Base-by-base conservation (phyloP, 768 basidiomycete genomes). In the Dioszegia hungarica region DNA sequence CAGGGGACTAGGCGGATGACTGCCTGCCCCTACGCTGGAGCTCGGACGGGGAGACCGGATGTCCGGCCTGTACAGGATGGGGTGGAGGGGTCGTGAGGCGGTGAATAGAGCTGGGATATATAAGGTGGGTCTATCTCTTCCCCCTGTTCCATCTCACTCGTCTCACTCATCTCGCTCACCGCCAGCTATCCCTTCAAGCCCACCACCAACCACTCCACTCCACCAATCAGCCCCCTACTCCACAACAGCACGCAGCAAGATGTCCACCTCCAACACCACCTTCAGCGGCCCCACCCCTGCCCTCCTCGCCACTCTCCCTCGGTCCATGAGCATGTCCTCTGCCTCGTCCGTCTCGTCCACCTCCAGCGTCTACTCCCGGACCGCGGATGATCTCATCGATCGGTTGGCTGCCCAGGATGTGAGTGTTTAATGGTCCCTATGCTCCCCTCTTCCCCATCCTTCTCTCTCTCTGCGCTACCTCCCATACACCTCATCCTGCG, bases 371-470 rank as follows among this genome's bases (percentile, higher is more conserved):
- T 66, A 61, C 38, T 65, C 63, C 12, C 47, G 66, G 20, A 34
- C 56, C 2, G 60, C 65, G 10, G 70, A 70, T 10, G 70, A 72
- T 43, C 52, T 72, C 51, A 50, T 69, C 17, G 68, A 69, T 36
- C 40, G 66, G 20, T 50, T 72, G n/a, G 64, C 54, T 5, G 39
- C 38, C 15, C 64, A 66, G 36, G 47, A 48, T n/a, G 70, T 72
- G 34, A 59, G 70, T 66, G 11, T 25, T 36, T 2, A 6, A 14
- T 46, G 25, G 25, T 33, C 34, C 47, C 41, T n/a, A 22, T 22
- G n/a, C 20, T 8, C 20, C 39, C 39, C 14, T 5, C 36, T 52
- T 5, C 33, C 28, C n/a, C 36, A n/a, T n/a, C 39, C 25, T 25
- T 22, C 22, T 19, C 17, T 38, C 24, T 40, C 48, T 6, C 28